Evolutionary conservation across 305 asterid genomes (phyloP).

Genomic region (Striga hermonthica): DNA sequence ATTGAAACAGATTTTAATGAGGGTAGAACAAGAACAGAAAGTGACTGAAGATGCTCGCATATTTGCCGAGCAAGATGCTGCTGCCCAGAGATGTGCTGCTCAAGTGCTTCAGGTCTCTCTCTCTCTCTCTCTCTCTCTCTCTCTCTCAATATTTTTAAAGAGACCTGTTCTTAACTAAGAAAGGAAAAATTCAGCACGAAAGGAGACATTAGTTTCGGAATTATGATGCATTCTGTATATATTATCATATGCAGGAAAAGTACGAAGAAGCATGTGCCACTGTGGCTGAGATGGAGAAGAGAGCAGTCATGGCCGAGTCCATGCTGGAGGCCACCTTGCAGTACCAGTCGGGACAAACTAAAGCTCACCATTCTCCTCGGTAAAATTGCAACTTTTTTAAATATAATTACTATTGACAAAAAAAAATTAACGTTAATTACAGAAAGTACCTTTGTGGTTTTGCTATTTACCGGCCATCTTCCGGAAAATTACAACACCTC

Average conservation of each 20-base stretch:
- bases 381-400: constrained; percentile 14
- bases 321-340: constrained; percentile 86
- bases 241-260: constrained; percentile 51
- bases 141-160: too few relatives aligned
- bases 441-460: too few relatives aligned
- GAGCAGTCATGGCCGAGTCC: constrained; percentile 87
- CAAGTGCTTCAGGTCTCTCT: constrained; percentile 72
- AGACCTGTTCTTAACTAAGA: too few relatives aligned
- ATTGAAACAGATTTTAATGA: constrained; percentile 64
- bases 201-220: too few relatives aligned
- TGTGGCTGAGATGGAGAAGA: constrained; percentile 65
- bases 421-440: too few relatives aligned
- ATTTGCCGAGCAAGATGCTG: constrained; percentile 92
- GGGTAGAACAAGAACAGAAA: constrained; percentile 91
- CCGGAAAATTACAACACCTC: too few relatives aligned
- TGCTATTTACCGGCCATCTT: too few relatives aligned
- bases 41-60: constrained; percentile 92
- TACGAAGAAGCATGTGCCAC: constrained; percentile 54
- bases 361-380: constrained; percentile 73
- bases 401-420: too few relatives aligned
- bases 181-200: too few relatives aligned
- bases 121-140: constrained; percentile 2
- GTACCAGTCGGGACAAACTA: constrained; percentile 78
- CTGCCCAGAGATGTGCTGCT: constrained; percentile 82
- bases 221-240: too few relatives aligned